Conservation (phyloP, 495 filamentous ascomycete species). For the Choiromyces venosus region DNA sequence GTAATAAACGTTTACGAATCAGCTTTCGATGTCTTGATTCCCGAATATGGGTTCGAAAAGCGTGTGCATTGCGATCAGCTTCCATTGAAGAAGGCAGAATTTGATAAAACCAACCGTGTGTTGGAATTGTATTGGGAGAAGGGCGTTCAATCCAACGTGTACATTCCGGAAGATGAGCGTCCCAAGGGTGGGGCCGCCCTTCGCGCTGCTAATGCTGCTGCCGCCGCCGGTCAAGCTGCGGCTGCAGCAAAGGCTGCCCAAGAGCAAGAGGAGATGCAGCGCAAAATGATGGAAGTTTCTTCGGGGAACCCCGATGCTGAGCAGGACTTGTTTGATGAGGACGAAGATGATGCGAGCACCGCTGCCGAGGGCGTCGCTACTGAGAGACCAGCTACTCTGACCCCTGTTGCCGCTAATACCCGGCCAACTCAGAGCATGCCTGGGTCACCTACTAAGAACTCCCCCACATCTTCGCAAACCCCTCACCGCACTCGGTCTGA, state of each 20-base stretch:
- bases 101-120: slow-evolving; percentile 86
- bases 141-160: slow-evolving; percentile 91
- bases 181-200: slow-evolving; percentile 68
- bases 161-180: slow-evolving; percentile 93
- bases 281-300: slow-evolving; percentile 86
- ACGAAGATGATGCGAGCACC: slow-evolving; percentile 80
- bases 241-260: slow-evolving; percentile 70
- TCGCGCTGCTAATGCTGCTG: slow-evolving; percentile 65
- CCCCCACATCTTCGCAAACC: slow-evolving; percentile 57
- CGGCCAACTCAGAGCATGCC: slow-evolving; percentile 95
- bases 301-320: slow-evolving; percentile 85
- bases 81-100: slow-evolving; percentile 96
- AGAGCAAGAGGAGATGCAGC: slow-evolving; percentile 77
- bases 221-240: slow-evolving; percentile 71
- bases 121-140: slow-evolving; percentile 99
- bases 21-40: slow-evolving; percentile 95
- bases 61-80: slow-evolving; percentile 97
- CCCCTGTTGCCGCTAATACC: slow-evolving; percentile 30
- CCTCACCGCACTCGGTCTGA: slow-evolving; percentile 89
- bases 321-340: slow-evolving; percentile 88
- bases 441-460: slow-evolving; percentile 77
- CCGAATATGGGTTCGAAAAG: slow-evolving; percentile 98
- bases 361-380: slow-evolving; percentile 42
- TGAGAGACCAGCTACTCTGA: slow-evolving; percentile 27
- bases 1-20: slow-evolving; percentile 98